These are phyloP conservation scores for Thermochaetoides dissita DNA, from an alignment of 2,329 filamentous ascomycete genomes.

Conservation along the genomic window DNA sequence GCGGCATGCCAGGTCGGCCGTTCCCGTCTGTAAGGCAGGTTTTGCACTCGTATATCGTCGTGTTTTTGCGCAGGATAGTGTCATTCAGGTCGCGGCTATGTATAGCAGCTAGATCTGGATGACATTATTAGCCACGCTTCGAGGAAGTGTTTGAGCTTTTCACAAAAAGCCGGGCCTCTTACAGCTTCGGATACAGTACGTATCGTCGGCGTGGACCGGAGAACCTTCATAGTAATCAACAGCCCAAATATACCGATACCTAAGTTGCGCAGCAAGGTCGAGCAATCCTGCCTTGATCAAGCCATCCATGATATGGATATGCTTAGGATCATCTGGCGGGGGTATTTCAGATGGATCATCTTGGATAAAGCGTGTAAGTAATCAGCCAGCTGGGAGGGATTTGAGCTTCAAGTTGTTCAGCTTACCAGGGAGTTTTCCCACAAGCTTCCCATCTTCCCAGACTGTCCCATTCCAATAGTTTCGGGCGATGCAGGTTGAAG, in stretches of 20 bases:
- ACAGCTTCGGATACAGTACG: background rate
- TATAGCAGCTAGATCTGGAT: no score
- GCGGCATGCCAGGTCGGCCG: background rate
- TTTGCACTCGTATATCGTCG: background rate
- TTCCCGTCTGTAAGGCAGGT: background rate
- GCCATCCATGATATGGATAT: background rate
- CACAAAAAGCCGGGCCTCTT: background rate
- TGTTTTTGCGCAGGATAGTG: background rate
- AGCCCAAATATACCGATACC: no score
- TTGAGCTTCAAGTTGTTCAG: conserved; percentile 16
- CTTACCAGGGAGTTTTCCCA: background rate
- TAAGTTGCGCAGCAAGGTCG: no score
- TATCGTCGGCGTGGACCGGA: background rate
- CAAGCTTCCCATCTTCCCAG: background rate
- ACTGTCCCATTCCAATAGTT: background rate
- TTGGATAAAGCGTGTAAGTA: background rate
- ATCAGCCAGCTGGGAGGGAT: conserved; percentile 15
- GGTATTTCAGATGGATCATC: background rate
- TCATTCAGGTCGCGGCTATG: background rate
- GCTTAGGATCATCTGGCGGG: background rate
- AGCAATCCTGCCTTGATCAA: background rate
- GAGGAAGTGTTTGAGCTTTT: background rate
- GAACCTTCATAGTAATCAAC: background rate
- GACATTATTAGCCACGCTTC: background rate
- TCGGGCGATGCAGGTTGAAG: conserved; percentile 1